phyloP scores from a whole-genome alignment of 495 filamentous ascomycete species.

The Tetracladium setigerum region DNA sequence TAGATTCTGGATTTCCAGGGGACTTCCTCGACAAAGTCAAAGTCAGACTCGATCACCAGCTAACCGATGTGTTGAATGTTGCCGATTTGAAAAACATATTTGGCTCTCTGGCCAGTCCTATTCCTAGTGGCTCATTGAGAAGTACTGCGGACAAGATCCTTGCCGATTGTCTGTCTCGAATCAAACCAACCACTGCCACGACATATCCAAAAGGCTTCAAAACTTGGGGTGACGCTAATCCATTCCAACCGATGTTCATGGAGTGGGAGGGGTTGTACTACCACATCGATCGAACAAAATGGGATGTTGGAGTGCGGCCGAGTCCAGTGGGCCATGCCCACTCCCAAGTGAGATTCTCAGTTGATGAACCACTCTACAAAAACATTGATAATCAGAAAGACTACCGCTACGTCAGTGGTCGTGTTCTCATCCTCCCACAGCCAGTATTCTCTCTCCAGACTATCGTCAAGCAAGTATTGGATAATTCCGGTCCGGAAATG shows the following conservation, averaged over 20 bases:
- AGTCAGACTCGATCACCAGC: conserved; percentile 28
- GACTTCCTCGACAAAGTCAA: conserved; percentile 33
- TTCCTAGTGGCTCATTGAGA: neutral
- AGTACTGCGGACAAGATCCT: neutral
- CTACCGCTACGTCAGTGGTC: conserved; percentile 26
- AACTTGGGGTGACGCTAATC: conserved; percentile 33
- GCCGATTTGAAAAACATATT: neutral
- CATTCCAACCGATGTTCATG: conserved; percentile 41
- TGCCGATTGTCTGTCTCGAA: neutral
- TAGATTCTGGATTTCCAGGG: conserved; percentile 35
- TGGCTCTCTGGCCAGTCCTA: neutral
- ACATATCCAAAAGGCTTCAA: conserved; percentile 15
- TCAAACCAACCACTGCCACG: neutral
- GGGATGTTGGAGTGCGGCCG: conserved; percentile 11
- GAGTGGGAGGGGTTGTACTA: conserved; percentile 48
- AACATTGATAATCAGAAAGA: conserved; percentile 20
- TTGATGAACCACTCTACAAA: neutral
- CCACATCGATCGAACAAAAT: conserved; percentile 33
- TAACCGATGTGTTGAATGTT: neutral
- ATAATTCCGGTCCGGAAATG: neutral
- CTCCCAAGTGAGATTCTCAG: neutral
- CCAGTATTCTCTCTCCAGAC: conserved; percentile 29
- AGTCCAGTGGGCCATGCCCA: neutral
- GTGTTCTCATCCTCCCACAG: conserved; percentile 38
- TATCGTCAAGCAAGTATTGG: conserved; percentile 13